These are phyloP conservation scores for Farysia itapuensis DNA, from an alignment of 1,284 basidiomycete genomes.

Conservation along the genomic window DNA sequence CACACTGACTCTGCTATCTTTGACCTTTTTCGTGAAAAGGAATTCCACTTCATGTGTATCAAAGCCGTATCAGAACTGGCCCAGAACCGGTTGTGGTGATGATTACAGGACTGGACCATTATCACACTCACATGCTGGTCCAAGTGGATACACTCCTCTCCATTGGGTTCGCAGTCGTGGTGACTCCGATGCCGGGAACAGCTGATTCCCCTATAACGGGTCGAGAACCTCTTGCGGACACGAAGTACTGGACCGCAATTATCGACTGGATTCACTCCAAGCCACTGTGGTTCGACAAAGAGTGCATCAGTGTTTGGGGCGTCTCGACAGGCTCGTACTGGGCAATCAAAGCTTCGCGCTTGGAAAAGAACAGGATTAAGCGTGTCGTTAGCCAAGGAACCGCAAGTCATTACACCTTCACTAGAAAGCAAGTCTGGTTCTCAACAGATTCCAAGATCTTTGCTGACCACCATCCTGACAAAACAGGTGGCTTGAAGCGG, in stretches of 20 bases:
- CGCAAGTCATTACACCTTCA: slow-evolving; percentile 32
- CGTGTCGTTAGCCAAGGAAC: slow-evolving; percentile 29
- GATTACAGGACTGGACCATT: slow-evolving; percentile 35
- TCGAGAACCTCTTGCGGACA: slow-evolving; percentile 1
- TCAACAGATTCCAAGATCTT: no score
- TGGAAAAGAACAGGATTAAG: slow-evolving; percentile 7
- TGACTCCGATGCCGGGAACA: slow-evolving; percentile 28
- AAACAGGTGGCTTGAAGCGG: slow-evolving; percentile 25
- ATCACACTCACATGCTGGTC: slow-evolving; percentile 19
- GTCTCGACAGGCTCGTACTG: slow-evolving; percentile 32
- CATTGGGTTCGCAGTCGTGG: slow-evolving; percentile 8
- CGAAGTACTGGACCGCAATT: slow-evolving; percentile 19
- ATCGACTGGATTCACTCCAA: slow-evolving; percentile 27
- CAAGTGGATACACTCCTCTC: slow-evolving; percentile 7
- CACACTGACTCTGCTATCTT: no score
- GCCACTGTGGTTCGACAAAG: slow-evolving; percentile 2
- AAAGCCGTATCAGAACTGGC: slow-evolving; percentile 1
- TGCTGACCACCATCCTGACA: neutral
- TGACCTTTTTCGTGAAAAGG: neutral
- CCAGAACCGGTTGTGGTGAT: slow-evolving; percentile 22
- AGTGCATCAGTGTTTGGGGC: slow-evolving; percentile 30
- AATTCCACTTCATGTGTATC: slow-evolving; percentile 18
- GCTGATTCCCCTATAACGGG: slow-evolving; percentile 34
- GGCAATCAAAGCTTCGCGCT: slow-evolving; percentile 17
- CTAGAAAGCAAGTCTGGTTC: slow-evolving; percentile 8